phyloP scores from a whole-genome alignment of 352 stramenopile genomes.

The Phytophthora citricola region DNA sequence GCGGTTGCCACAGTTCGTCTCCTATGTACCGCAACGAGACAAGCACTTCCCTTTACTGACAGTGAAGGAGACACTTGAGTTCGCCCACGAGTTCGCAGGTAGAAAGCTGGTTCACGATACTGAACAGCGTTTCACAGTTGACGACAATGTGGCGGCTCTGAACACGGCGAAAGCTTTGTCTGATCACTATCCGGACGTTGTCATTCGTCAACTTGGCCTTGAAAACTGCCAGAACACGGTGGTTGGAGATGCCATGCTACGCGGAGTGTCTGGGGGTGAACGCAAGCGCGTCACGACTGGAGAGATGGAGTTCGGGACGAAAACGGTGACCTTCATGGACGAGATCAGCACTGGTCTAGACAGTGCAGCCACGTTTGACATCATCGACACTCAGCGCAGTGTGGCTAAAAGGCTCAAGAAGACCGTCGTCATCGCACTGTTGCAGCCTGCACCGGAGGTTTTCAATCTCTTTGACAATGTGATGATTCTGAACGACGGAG shows the following conservation, averaged over 20 bases:
- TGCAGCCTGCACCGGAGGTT: constrained; percentile 78
- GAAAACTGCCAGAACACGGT: constrained; percentile 58
- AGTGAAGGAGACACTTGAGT: constrained; percentile 48
- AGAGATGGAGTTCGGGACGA: constrained; percentile 84
- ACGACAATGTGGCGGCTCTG: constrained; percentile 31
- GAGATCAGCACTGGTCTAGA: constrained; percentile 67
- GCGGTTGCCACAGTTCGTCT: constrained; percentile 42
- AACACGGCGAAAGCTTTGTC: constrained; percentile 29
- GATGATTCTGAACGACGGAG: constrained; percentile 49
- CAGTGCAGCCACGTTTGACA: constrained; percentile 59
- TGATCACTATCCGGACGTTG: constrained; percentile 49
- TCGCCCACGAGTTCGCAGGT: constrained; percentile 78
- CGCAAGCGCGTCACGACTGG: constrained; percentile 89
- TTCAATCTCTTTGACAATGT: constrained; percentile 58
- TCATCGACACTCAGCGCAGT: constrained; percentile 44
- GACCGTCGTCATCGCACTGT: constrained; percentile 70
- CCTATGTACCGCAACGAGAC: constrained; percentile 66
- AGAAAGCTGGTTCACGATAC: constrained; percentile 24
- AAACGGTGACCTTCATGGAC: constrained; percentile 80
- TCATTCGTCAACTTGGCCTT: constrained; percentile 49
- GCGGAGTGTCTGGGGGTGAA: constrained; percentile 85
- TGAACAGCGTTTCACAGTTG: constrained; percentile 45
- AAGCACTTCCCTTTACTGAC: constrained; percentile 83
- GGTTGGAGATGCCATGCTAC: constrained; percentile 56
- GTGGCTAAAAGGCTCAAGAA: constrained; percentile 48